A percentile compares a stretch with the other conserved stretches of the same genome.
Evolutionary conservation across 2,329 filamentous ascomycete species (phyloP).

Genomic region (Colletotrichum plurivorum): DNA sequence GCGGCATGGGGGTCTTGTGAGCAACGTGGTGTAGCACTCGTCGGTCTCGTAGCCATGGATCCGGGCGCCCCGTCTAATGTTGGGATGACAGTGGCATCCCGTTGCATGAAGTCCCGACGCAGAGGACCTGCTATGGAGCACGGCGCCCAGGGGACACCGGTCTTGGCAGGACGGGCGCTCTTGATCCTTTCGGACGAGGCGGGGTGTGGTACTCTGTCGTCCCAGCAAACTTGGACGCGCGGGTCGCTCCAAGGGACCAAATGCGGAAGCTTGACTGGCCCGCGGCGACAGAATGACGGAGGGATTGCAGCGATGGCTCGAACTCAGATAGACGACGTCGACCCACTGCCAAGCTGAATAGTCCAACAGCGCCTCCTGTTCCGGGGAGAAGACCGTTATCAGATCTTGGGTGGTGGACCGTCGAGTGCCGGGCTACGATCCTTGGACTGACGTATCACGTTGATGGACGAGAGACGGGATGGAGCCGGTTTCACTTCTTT

Average conservation of each 20-base stretch:
- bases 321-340: slow-evolving; percentile 33
- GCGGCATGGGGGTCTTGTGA: slow-evolving; percentile 31
- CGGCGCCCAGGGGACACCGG: slow-evolving; percentile 13
- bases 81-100: slow-evolving; percentile 1
- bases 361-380: slow-evolving; percentile 18
- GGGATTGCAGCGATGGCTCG: slow-evolving; percentile 10
- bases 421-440: slow-evolving; percentile 18
- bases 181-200: slow-evolving; percentile 21
- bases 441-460: slow-evolving; percentile 30
- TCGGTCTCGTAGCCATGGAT: neutral
- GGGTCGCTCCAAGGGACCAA: slow-evolving; percentile 7
- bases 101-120: slow-evolving; percentile 19
- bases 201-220: slow-evolving; percentile 22
- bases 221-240: slow-evolving; percentile 20
- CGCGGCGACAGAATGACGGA: slow-evolving; percentile 18
- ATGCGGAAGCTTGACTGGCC: slow-evolving; percentile 21
- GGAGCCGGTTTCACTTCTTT: slow-evolving; percentile 18
- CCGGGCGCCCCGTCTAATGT: slow-evolving; percentile 17
- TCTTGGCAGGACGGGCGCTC: slow-evolving; percentile 27
- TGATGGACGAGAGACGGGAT: slow-evolving; percentile 17
- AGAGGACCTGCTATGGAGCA: slow-evolving; percentile 2
- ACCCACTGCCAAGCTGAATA: slow-evolving; percentile 36
- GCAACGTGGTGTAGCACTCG: neutral
- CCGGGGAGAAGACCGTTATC: slow-evolving; percentile 33
- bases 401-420: slow-evolving; percentile 27